A percentile compares a stretch with the other conserved stretches of the same genome.
phyloP scores from a whole-genome alignment of 805 yeast genomes.

The Geotrichum ghanense region DNA sequence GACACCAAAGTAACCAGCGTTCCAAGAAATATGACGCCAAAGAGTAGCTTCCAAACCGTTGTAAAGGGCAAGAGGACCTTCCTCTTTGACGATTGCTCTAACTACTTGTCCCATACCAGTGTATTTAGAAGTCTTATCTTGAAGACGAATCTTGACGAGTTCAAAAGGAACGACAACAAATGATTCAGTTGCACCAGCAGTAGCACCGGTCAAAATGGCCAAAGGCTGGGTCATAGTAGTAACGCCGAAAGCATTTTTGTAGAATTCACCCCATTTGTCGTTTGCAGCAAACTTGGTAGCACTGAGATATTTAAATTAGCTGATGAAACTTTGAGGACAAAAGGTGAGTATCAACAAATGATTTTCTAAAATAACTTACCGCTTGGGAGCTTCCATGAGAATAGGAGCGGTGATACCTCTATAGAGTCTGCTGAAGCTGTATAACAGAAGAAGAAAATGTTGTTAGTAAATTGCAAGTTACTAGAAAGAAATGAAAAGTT shows the following conservation, averaged over 20 bases:
- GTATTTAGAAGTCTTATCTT: constrained; percentile 74
- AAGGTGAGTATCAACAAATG: not conserved
- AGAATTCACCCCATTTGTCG: constrained; percentile 88
- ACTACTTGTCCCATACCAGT: constrained; percentile 79
- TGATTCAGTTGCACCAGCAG: constrained; percentile 96
- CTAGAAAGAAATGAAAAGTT: not conserved
- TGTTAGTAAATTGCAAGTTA: not conserved
- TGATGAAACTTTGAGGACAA: not conserved
- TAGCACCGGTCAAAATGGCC: constrained; percentile 89
- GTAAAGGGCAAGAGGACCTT: constrained; percentile 78
- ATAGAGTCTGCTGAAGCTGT: constrained; percentile 52
- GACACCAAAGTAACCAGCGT: constrained; percentile 95
- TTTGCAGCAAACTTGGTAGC: constrained; percentile 98
- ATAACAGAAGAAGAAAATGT: not conserved
- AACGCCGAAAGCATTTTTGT: constrained; percentile 60
- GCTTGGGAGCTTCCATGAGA: constrained; percentile 96
- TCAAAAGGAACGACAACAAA: constrained; percentile 98
- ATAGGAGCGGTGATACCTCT: constrained; percentile 95
- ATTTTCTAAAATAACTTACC: constrained; percentile 3
- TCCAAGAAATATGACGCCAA: constrained; percentile 97
- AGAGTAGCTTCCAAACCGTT: constrained; percentile 94
- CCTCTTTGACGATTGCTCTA: constrained; percentile 52
- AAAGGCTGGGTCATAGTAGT: constrained; percentile 64
- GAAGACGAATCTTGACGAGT: constrained; percentile 87
- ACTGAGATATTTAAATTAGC: constrained; percentile 30